A percentile compares a stretch with the other conserved stretches of the same genome.
Evolutionary conservation across 208 protist species (phyloP).

Genomic region (Crithidia acanthocephali): DNA sequence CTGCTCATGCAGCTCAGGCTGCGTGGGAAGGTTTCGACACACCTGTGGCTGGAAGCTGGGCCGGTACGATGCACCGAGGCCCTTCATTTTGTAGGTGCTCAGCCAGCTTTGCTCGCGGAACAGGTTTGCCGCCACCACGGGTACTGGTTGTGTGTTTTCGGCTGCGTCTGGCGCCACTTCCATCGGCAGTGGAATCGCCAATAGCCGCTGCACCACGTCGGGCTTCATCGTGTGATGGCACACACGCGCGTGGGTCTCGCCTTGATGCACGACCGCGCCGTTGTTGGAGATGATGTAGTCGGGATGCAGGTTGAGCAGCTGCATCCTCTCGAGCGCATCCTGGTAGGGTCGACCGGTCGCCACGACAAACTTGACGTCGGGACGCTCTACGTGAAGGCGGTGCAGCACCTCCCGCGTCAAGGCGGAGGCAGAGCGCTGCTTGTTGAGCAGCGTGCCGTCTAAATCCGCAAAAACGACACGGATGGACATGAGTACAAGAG

Average conservation of each 20-base stretch:
- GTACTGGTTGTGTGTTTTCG: conserved; percentile 20
- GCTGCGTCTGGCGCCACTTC: conserved; percentile 3
- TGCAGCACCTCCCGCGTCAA: conserved; percentile 40
- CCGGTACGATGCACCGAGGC: conserved; percentile 29
- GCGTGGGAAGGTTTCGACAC: conserved; percentile 13
- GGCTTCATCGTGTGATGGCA: conserved; percentile 35
- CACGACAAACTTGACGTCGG: conserved; percentile 38
- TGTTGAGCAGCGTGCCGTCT: conserved; percentile 56
- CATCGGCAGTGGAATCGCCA: conserved; percentile 11
- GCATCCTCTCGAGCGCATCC: conserved; percentile 45
- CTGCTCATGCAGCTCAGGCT: neutral
- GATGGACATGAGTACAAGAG: neutral
- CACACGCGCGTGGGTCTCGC: conserved; percentile 22
- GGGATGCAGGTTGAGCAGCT: conserved; percentile 35
- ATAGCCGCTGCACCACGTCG: conserved; percentile 34
- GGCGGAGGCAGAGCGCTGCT: conserved; percentile 30
- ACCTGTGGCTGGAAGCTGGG: conserved; percentile 41
- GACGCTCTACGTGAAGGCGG: conserved; percentile 11
- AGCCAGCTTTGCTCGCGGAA: conserved; percentile 45
- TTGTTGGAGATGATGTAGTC: conserved; percentile 69
- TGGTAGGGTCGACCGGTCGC: conserved; percentile 53
- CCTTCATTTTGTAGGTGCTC: conserved; percentile 21
- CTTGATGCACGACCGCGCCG: conserved; percentile 47
- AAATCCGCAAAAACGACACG: conserved; percentile 39
- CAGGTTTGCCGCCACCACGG: conserved; percentile 29